phyloP scores from a whole-genome alignment of 768 basidiomycete genomes.

The Chalciporus sphaerocephalus region DNA sequence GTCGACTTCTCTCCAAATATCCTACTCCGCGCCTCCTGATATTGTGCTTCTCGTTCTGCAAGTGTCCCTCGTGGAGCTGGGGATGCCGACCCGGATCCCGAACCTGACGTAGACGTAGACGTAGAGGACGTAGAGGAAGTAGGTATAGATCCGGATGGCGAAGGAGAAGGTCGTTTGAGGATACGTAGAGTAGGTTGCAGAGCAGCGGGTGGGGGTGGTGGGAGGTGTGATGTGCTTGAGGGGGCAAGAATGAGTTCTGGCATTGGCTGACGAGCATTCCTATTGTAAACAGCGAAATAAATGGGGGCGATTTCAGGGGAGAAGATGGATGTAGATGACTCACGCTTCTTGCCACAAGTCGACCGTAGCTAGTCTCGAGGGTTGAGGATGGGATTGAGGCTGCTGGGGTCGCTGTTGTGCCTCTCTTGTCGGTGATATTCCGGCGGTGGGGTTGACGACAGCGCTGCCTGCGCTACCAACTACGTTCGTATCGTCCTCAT shows the following conservation, averaged over 20 bases:
- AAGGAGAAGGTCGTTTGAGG: constrained; percentile 58
- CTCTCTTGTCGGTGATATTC: neutral
- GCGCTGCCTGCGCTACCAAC: neutral
- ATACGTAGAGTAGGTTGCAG: constrained; percentile 65
- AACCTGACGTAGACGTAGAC: constrained; percentile 3
- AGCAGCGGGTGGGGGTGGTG: constrained; percentile 51
- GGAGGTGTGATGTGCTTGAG: constrained; percentile 34
- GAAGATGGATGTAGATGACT: constrained; percentile 27
- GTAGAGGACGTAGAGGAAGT: constrained; percentile 11
- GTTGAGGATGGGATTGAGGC: neutral
- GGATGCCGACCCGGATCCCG: constrained; percentile 8
- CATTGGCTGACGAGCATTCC: constrained; percentile 64
- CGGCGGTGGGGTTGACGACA: neutral
- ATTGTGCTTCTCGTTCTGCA: constrained; percentile 66
- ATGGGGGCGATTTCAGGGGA: constrained; percentile 6
- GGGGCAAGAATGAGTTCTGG: constrained; percentile 51
- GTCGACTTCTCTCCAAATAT: constrained; percentile 51
- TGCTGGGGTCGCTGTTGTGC: neutral
- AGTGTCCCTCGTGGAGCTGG: constrained; percentile 33
- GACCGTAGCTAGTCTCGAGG: constrained; percentile 36
- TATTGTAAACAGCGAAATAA: constrained; percentile 28
- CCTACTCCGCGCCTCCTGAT: constrained; percentile 67
- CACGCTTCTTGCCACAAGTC: constrained; percentile 71
- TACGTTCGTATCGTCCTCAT: neutral
- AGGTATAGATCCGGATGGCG: neutral